Evolutionary conservation across 2,329 filamentous ascomycete genomes (phyloP), one percentile per base, ranked within the genome.

Genomic region (Penicillium sp.): DNA sequence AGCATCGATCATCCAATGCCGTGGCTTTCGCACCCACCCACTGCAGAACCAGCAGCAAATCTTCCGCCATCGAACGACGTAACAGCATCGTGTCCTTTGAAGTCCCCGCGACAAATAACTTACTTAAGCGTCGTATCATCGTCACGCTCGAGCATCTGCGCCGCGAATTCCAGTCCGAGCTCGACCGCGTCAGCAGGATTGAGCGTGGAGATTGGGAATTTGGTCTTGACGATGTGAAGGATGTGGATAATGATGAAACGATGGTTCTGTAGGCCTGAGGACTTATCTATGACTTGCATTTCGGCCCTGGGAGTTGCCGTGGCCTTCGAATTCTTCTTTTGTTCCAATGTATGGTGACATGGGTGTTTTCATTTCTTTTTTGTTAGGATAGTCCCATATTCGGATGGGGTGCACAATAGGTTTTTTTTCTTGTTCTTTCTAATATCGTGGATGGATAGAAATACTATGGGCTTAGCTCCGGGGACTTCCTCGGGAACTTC

Each of bases 161-260:
- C 67, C 90, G 88, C 73, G 89, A 93, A 70, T 99, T 97, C 72
- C 90, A 96, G 75, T 85, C 84, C 25, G 91, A 97, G 74, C 77
- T 99, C 68, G 94, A 99, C 75, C 83, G 91, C 60, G 88, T 94
- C 63, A 90, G 88, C 50, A 88, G 90, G 50, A 91, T 97, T 71
- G 87, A 94, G 75, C 89, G 90, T 69, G 91, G 95, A 55, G 86
- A 95, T 69, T 97, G 95, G 79, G 88, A 89, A 16, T 90, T 97
- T 69, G 80, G 76, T 38, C 75, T 73, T 30, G 66, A 59, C 19
- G 61, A 61, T 22, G 61, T 62, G 8, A 64, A 63, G 6, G 64
- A 65, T 1, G 66, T 63, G 49, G 60, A 59, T 70, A 66, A 71
- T 63, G 70, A 73, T 65, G 69, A 71, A 52, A 72, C 69, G 59